Evolutionary conservation across 2,329 filamentous ascomycete genomes (phyloP).

Genomic region (Apiospora phragmitis): DNA sequence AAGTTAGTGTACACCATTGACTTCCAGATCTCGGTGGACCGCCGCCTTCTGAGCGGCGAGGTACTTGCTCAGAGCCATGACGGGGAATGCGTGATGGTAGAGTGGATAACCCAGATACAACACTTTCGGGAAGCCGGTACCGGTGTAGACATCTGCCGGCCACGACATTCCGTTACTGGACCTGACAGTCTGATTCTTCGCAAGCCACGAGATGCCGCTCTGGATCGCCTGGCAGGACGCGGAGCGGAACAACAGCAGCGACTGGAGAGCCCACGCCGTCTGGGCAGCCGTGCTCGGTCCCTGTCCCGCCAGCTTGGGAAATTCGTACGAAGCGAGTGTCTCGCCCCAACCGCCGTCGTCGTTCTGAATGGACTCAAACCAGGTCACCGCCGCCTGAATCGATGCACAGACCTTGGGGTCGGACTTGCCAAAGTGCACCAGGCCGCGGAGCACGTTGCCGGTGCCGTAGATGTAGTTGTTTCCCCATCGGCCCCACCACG

Average conservation of each 20-base stretch:
- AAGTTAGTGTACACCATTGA: neutral
- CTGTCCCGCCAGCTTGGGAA: neutral
- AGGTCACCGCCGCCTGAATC: neutral
- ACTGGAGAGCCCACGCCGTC: slow-evolving; percentile 1
- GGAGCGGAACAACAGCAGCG: neutral
- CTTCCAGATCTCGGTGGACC: neutral
- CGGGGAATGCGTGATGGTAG: neutral
- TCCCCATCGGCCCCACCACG: neutral
- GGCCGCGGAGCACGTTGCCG: neutral
- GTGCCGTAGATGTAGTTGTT: neutral
- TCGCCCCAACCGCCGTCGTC: slow-evolving; percentile 6
- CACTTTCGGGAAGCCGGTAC: neutral
- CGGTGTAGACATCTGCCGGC: neutral
- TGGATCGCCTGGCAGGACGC: neutral
- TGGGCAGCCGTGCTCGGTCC: neutral
- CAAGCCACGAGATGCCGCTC: neutral
- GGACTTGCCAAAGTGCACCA: neutral
- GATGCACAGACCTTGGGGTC: neutral
- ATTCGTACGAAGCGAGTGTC: neutral
- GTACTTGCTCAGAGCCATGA: slow-evolving; percentile 4
- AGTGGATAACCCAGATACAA: neutral
- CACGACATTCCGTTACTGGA: neutral
- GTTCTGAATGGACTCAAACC: neutral
- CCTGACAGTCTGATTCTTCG: neutral
- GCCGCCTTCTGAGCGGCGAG: neutral